These are phyloP conservation scores for Cicer chorassanicum DNA, from an alignment of 306 rosid species.

Conservation along the genomic window DNA sequence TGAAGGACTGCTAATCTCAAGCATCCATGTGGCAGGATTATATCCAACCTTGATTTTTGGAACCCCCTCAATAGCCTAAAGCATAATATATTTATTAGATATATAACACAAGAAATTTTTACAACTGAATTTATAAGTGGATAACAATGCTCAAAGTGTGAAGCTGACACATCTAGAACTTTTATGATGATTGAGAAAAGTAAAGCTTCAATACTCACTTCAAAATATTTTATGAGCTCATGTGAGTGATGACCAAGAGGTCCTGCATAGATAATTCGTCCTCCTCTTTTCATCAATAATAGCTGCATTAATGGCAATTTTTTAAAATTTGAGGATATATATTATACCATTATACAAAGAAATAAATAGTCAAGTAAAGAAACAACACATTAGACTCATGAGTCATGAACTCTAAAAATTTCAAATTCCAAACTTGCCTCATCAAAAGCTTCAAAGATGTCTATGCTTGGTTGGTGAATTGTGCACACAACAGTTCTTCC, in stretches of 20 bases:
- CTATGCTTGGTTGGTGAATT: slow-evolving; percentile 55
- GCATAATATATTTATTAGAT: slow-evolving; percentile 14
- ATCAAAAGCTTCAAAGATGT: slow-evolving; percentile 53
- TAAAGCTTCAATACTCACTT: slow-evolving; percentile 46
- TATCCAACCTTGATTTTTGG: slow-evolving; percentile 61
- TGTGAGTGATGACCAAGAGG: slow-evolving; percentile 57
- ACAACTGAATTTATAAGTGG: neutral
- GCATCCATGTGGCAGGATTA: slow-evolving; percentile 90
- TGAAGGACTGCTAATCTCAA: slow-evolving; percentile 59
- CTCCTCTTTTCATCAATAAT: slow-evolving; percentile 64
- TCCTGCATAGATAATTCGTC: slow-evolving; percentile 60
- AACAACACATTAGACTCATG: neutral
- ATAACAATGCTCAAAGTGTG: slow-evolving; percentile 2
- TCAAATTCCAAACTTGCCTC: slow-evolving; percentile 36
- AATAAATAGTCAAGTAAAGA: neutral
- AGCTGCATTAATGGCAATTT: slow-evolving; percentile 45
- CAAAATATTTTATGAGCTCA: slow-evolving; percentile 57
- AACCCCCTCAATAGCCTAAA: slow-evolving; percentile 63
- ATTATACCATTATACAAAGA: neutral
- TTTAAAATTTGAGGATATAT: neutral
- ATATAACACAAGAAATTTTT: neutral
- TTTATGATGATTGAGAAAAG: neutral
- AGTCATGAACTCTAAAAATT: neutral
- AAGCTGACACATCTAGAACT: neutral
- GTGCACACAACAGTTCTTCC: slow-evolving; percentile 55